Conservation (phyloP, 805 yeast genomes). For the Metschnikowia bowlesiae region DNA sequence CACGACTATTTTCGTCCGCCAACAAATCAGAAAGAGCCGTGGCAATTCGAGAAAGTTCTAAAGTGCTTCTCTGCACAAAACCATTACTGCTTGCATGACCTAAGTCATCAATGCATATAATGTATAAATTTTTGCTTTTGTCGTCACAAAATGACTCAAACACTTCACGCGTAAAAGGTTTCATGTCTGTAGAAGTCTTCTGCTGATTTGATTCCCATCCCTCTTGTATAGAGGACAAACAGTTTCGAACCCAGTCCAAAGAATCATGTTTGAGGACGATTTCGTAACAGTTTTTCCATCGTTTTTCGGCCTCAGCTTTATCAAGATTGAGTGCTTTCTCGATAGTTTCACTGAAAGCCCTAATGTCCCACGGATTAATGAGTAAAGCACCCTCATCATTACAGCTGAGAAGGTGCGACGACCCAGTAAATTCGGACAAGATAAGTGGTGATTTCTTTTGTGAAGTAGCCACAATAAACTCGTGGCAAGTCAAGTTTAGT, state of each 20-base stretch:
- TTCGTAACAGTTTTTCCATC: slow-evolving; percentile 62
- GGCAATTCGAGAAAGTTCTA: slow-evolving; percentile 43
- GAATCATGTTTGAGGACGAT: slow-evolving; percentile 67
- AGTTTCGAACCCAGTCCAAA: slow-evolving; percentile 62
- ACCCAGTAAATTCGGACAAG: slow-evolving; percentile 91
- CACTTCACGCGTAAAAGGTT: slow-evolving; percentile 28
- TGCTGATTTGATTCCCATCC: slow-evolving; percentile 34
- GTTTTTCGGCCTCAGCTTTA: slow-evolving; percentile 47
- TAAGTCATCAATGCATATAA: slow-evolving; percentile 49
- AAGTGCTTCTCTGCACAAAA: slow-evolving; percentile 6
- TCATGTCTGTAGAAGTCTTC: slow-evolving; percentile 21
- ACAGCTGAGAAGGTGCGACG: slow-evolving; percentile 66
- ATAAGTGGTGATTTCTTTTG: slow-evolving; percentile 76
- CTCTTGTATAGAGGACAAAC: slow-evolving; percentile 49
- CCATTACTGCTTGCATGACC: slow-evolving; percentile 22
- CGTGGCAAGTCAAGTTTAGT: slow-evolving; percentile 94
- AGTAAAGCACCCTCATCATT: slow-evolving; percentile 59
- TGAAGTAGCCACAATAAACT: slow-evolving; percentile 72
- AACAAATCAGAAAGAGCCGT: slow-evolving; percentile 57
- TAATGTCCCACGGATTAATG: slow-evolving; percentile 89
- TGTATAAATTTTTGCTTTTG: slow-evolving; percentile 41
- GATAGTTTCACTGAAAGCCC: slow-evolving; percentile 60
- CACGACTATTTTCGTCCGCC: slow-evolving; percentile 54
- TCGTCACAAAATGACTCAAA: slow-evolving; percentile 31
- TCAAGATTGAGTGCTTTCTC: slow-evolving; percentile 63